Conservation (phyloP, 495 filamentous ascomycete species). For the Penicillium malachiteum region DNA sequence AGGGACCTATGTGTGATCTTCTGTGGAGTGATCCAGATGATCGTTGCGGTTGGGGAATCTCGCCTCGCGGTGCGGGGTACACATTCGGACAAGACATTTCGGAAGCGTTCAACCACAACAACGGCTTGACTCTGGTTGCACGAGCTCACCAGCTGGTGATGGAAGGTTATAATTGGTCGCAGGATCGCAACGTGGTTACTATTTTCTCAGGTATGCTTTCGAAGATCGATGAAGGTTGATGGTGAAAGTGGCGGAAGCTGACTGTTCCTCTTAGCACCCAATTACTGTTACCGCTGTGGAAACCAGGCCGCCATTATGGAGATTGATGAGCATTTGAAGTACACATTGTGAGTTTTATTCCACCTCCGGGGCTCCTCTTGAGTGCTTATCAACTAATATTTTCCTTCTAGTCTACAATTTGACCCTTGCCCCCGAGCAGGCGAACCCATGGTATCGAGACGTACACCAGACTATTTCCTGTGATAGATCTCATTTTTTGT, state of each 20-base stretch:
- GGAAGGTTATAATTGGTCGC: slow-evolving; percentile 98
- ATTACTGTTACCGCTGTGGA: slow-evolving; percentile 97
- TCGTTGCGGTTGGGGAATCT: slow-evolving; percentile 97
- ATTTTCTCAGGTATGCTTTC: slow-evolving; percentile 83
- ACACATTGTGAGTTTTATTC: slow-evolving; percentile 84
- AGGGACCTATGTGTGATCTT: slow-evolving; percentile 98
- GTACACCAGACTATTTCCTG: slow-evolving; percentile 97
- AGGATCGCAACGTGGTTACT: slow-evolving; percentile 95
- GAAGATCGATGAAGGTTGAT: not conserved
- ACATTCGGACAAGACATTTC: slow-evolving; percentile 99
- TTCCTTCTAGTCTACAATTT: slow-evolving; percentile 81
- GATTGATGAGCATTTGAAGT: slow-evolving; percentile 98
- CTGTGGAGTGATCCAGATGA: slow-evolving; percentile 99
- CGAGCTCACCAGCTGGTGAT: slow-evolving; percentile 95
- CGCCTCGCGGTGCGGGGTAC: slow-evolving; percentile 93
- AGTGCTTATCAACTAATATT: not conserved
- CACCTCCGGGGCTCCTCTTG: not conserved
- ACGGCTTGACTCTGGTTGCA: slow-evolving; percentile 92
- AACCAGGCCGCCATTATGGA: slow-evolving; percentile 99
- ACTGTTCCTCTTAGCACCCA: slow-evolving; percentile 63
- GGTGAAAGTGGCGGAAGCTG: slow-evolving; percentile 1
- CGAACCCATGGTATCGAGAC: slow-evolving; percentile 97
- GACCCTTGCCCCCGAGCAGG: slow-evolving; percentile 96
- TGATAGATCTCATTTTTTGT: slow-evolving; percentile 53
- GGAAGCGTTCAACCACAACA: slow-evolving; percentile 99